A percentile compares a stretch with the other conserved stretches of the same genome.
Evolutionary conservation across 441 rosid species (phyloP).

Genomic region (Populus hybrid): DNA sequence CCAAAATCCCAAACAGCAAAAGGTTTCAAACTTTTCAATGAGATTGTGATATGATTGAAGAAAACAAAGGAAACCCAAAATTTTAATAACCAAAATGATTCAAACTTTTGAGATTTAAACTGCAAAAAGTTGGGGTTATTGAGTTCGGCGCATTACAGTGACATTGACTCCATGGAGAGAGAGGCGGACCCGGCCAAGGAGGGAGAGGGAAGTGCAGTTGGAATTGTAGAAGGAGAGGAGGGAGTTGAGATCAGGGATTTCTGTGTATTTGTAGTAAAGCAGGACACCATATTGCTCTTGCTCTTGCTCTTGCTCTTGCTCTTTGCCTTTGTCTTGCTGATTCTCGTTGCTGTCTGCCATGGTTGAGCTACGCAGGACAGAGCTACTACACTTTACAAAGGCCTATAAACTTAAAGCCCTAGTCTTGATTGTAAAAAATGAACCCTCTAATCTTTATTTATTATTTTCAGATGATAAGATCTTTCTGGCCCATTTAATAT

Average conservation of each 20-base stretch:
- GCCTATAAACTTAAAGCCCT: background rate
- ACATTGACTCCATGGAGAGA: slow-evolving; percentile 84
- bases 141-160: slow-evolving; percentile 33
- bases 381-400: background rate
- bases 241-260: slow-evolving; percentile 53
- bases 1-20: background rate
- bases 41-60: background rate
- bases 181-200: slow-evolving; percentile 89
- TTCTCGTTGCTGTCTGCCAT: slow-evolving; percentile 11
- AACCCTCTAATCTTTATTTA: too few relatives aligned
- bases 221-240: slow-evolving; percentile 70
- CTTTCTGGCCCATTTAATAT: background rate
- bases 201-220: slow-evolving; percentile 61
- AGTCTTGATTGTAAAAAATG: background rate
- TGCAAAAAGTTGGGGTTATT: background rate
- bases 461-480: background rate
- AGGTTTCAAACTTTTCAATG: background rate
- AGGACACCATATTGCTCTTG: slow-evolving; percentile 59
- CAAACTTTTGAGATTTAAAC: background rate
- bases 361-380: background rate
- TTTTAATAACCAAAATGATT: background rate
- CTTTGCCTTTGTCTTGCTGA: slow-evolving; percentile 16
- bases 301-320: background rate
- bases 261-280: slow-evolving; percentile 69
- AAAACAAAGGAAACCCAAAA: background rate